Base-by-base conservation (phyloP, 169 alveolate genomes). In the Babesia bigemina region DNA sequence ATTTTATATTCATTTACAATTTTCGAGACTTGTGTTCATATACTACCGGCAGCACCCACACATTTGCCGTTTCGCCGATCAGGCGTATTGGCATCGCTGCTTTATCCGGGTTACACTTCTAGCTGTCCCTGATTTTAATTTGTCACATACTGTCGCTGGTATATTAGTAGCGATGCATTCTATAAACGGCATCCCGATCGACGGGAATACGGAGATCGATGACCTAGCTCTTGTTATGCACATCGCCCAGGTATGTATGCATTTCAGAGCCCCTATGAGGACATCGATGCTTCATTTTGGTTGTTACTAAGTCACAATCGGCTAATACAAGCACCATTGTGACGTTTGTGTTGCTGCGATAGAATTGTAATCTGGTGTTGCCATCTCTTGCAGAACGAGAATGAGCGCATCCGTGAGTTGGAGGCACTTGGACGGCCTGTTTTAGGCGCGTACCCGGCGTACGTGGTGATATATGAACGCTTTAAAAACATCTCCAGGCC, bases 221-320 rank as follows among this genome's bases (percentile, higher is more conserved):
- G 90, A 83, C 63, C 47, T 83, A 60, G 70, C 85, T 69, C 74
- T 83, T 26, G 90, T 83, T 26, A 47, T 76, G 56, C 90, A 83
- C 82, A 70, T 83, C 45, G 90, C 90, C 59, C 65, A 74, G 60
- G 90, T 83, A 75, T 17, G 65, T 50, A 22, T 4, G 28, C 21
- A 14, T 24, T 21, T 29, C 44, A 17, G 7, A 6, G 8, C 26
- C 12, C 28, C 39, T n/a, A 33, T 33, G 39, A 33, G 39, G n/a
- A 16, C 8, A 4, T 13, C 4, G 26, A 3, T 11, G 22, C 8
- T 26, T 56, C 39, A 56, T 21, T 11, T 8, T 61, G 17, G 59
- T 8, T 63, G 22, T 16, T 61, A 16, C 10, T 61, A 3, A 7
- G 21, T 7, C 58, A 19, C 9, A 2, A 3, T 4, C 24, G 58